Base-by-base conservation (phyloP, 2,329 filamentous ascomycete species). In the Trichoderma semiorbis region DNA sequence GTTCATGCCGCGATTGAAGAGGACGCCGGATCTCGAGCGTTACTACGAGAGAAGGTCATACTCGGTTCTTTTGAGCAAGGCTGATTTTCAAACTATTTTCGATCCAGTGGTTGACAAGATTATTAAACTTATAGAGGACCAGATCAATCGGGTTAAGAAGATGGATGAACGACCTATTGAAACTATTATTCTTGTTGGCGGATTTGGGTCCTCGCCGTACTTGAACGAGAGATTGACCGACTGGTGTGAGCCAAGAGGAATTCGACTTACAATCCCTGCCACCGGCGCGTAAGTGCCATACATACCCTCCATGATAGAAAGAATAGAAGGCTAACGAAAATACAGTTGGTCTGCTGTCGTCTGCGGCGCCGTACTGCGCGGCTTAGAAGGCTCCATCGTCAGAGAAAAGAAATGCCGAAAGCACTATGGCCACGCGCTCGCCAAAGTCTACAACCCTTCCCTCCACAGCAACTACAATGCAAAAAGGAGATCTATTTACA, bases 231-330 rank as follows among this genome's bases (percentile, higher is more conserved):
- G 43, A 21, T 7, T 50, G 43, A 14, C 43, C 10, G 43, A 50
- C 8, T 50, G 43, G 43, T 50, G 43, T 50, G n/a, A 50, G 3
- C n/a, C n/a, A 12, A 50, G n/a, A 50, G 43, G 43, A 6, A 50
- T 50, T 6, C 43, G 43, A 24, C 43, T 50, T 21, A 50, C 43
- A 0, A 2, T 50, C 2, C 43, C 43, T 5, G 43, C 43, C 2
- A 50, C n/a, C 2, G 43, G 43, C 8, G 43, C n/a, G 43, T 50
- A 50, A 21, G 43, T 50, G 0, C 11, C 10, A 12, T 1, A 3
- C 11, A 3, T 3, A 3, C 11, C 6, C 0, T 50, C 43, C 10
- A 7, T 5, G 2, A 3, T 12, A 21, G 43, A 21, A 7, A 0
- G 3, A 50, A 50, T 6, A 2, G 5, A 12, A 21, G 1, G 0